Conservation (phyloP, 2,329 filamentous ascomycete species). For the Ilyonectria robusta region DNA sequence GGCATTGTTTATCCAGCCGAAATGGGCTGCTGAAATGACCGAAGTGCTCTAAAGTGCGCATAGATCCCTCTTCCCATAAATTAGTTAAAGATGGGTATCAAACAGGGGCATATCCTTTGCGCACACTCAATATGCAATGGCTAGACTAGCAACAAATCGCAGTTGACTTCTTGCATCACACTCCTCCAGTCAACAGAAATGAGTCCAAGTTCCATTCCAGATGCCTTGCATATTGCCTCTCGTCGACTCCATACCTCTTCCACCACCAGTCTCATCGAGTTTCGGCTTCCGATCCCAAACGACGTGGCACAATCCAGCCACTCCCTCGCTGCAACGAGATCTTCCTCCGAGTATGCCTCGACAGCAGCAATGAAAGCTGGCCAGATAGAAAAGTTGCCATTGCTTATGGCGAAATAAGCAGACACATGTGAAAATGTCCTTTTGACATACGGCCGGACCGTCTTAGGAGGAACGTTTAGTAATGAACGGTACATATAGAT, state of each 20-base stretch:
- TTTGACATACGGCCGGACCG: not conserved
- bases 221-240: not conserved
- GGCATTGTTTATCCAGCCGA: conserved; percentile 37
- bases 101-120: not conserved
- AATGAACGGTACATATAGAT: conserved; percentile 18
- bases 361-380: conserved; percentile 16
- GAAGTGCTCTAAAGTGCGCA: not conserved
- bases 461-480: conserved; percentile 1
- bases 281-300: conserved; percentile 16
- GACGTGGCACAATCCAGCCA: conserved; percentile 9
- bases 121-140: not conserved
- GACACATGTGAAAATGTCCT: conserved; percentile 16
- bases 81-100: not conserved
- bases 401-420: conserved; percentile 2
- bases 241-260: conserved; percentile 11
- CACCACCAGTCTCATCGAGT: conserved; percentile 1
- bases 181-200: conserved; percentile 19
- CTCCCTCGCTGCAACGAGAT: conserved; percentile 1
- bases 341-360: conserved; percentile 10
- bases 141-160: conserved; percentile 18
- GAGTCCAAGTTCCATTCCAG: conserved; percentile 2
- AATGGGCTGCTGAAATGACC: conserved; percentile 21
- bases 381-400: conserved; percentile 19
- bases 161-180: conserved; percentile 21
- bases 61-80: not conserved